Evolutionary conservation across 495 filamentous ascomycete genomes (phyloP).

Genomic region (Aspergillus saccharolyticus): DNA sequence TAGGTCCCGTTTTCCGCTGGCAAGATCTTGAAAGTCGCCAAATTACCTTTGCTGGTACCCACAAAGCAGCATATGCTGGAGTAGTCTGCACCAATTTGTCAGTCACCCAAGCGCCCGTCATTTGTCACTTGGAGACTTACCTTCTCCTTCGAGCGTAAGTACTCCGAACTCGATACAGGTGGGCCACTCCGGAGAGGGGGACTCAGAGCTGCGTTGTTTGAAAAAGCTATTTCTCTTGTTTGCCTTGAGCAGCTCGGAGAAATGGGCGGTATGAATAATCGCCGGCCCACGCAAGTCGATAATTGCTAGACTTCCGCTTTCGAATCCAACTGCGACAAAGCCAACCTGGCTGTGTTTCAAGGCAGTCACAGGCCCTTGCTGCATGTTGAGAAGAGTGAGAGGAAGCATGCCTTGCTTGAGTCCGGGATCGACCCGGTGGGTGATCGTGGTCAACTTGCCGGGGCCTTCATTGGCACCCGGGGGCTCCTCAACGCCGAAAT

Average conservation of each 20-base stretch:
- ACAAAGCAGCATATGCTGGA: constrained; percentile 91
- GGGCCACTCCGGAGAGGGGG: constrained; percentile 61
- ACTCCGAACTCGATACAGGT: constrained; percentile 84
- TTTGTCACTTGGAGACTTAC: constrained; percentile 26
- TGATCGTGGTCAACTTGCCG: constrained; percentile 65
- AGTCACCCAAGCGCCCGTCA: constrained; percentile 2
- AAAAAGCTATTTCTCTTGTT: constrained; percentile 67
- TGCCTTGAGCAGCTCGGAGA: constrained; percentile 62
- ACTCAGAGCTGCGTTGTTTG: constrained; percentile 41
- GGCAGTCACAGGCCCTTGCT: constrained; percentile 70
- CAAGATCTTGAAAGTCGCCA: constrained; percentile 85
- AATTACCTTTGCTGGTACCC: constrained; percentile 75
- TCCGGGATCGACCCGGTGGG: constrained; percentile 67
- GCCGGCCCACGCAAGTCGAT: constrained; percentile 84
- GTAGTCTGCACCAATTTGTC: constrained; percentile 52
- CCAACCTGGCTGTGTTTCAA: constrained; percentile 84
- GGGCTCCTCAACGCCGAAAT: constrained; percentile 51
- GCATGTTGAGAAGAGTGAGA: constrained; percentile 71
- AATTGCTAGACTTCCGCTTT: constrained; percentile 70
- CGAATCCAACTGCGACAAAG: constrained; percentile 81
- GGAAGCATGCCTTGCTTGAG: constrained; percentile 80
- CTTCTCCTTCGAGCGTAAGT: constrained; percentile 85
- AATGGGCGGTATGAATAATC: constrained; percentile 68
- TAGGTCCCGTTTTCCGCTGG: constrained; percentile 66
- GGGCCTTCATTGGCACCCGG: constrained; percentile 48